phyloP scores from a whole-genome alignment of 2,329 filamentous ascomycete genomes.

The Epichloe coenophiala region DNA sequence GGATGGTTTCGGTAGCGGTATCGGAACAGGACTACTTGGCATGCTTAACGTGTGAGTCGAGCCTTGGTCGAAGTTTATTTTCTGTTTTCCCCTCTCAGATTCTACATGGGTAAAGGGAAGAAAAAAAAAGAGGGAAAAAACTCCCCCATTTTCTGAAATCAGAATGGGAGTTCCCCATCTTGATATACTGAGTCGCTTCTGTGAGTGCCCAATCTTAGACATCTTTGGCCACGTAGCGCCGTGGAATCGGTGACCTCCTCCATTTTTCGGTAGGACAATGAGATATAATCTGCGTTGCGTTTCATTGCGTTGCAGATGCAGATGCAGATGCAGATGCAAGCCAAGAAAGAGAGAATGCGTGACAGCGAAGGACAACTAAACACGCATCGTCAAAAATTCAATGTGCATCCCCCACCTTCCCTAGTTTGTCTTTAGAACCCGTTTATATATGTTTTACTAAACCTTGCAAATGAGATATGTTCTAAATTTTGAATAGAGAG shows the following conservation, averaged over 20 bases:
- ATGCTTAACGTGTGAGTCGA: background rate
- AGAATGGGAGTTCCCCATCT: background rate
- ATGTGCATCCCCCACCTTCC: too few relatives aligned
- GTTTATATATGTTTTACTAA: too few relatives aligned
- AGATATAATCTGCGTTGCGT: background rate
- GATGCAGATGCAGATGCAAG: background rate
- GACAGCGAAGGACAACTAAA: background rate
- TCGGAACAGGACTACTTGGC: constrained; percentile 4
- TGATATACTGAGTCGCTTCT: background rate
- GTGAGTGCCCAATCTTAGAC: background rate
- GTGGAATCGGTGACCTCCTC: background rate
- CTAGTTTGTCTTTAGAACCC: too few relatives aligned
- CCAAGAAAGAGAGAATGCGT: background rate
- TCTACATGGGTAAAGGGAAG: background rate
- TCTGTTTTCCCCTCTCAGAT: background rate
- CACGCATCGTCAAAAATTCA: too few relatives aligned
- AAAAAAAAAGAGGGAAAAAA: background rate
- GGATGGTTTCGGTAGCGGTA: background rate
- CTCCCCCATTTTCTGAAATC: background rate
- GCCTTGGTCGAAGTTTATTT: background rate
- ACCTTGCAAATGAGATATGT: too few relatives aligned
- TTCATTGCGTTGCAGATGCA: background rate
- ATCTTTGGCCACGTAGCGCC: background rate
- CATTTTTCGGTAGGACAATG: background rate
- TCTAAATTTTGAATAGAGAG: too few relatives aligned